Base-by-base conservation (phyloP, 768 basidiomycete genomes). In the Lactarius psammicola region DNA sequence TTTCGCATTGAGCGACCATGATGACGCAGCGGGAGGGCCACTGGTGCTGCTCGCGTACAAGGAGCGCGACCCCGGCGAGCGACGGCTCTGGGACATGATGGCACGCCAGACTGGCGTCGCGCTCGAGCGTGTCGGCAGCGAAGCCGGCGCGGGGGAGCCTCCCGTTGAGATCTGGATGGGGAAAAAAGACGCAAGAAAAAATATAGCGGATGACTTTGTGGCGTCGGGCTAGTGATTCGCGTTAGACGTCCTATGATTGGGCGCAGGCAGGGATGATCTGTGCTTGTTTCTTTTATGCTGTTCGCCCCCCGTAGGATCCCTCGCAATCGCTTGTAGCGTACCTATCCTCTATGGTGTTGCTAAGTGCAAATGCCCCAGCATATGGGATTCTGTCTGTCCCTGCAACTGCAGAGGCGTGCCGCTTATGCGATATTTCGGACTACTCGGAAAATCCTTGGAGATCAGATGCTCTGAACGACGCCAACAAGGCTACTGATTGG, bases 21-120 rank as follows among this genome's bases (percentile, higher is more conserved):
- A 13, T 28, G 34, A 17, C 2, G 54, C 18, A 17, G 49, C 18
- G 40, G 17, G 13, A 58, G 63, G 80, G 0, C 82, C 84, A 1
- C 69, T 81, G 0, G 78, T 95, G 3, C 66, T 95, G 9, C 73
- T 96, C 57, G 92, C 92, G 4, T 95, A 95, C 78, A 95, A 96
- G 73, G 87, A 95, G 73, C 85, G 95, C 49, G 90, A 96, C 74
- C 71, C 78, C 0, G 84, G 83, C 0, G 95, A 97, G 76, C 78
- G 93, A 58, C 80, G 79, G 9, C 76, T 95, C 36, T 97, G 93
- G 94, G 77, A 76, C 8, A 81, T 87, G 78, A 56, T 71, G 34
- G 78, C 81, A 34, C 71, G 76, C 30, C 76, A 78, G 2, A 77
- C 81, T 4, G 87, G 85, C 1, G 75, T 95, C 1, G 60, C 72